Base-by-base conservation (phyloP, 2,329 filamentous ascomycete species). In the Fusarium caatingaense region DNA sequence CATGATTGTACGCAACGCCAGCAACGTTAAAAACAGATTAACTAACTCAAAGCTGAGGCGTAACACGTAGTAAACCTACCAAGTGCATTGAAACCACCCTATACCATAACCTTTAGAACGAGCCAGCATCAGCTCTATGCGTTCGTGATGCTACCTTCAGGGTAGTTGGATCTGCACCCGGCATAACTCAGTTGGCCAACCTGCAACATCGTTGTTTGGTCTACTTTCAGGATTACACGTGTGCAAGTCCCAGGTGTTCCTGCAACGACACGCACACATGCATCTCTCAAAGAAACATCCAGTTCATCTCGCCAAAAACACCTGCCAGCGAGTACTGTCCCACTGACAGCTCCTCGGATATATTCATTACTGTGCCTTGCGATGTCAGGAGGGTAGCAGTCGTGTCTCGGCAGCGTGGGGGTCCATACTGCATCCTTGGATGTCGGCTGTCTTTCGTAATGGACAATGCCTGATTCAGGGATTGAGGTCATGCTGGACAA, bases 371-470 rank as follows among this genome's bases (percentile, higher is more conserved):
- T 60, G 37, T 55, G 21, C 55, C 20, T 51, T 56, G 21, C 40
- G 27, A 54, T 49, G 53, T 42, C 60, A 65, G 23, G 62, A 65
- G 62, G 62, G 64, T 66, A 51, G 49, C 62, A 66, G 47, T 69
- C 55, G 54, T 72, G 69, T 74, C 72, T 74, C 60, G 71, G 69
- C 64, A 53, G 56, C 72, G 72, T 74, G 72, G 72, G 72, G 72
- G 72, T 55, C 49, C 60, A 23, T 59, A 46, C 69, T 51, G 30
- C 47, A 61, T 51, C 54, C 55, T 68, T 48, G 54, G 20, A 50
- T 37, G n/a, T 49, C 65, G 67, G 41, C 50, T 47, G 49, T 60
- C 66, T 56, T 68, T 67, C 64, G 50, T 46, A 71, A 68, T 69
- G 69, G 54, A 45, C 42, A 63, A 60, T 72, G 56, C 60, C 63